phyloP scores from a whole-genome alignment of 176 grass and related monocot genomes.

The Coix lacrymajobi region DNA sequence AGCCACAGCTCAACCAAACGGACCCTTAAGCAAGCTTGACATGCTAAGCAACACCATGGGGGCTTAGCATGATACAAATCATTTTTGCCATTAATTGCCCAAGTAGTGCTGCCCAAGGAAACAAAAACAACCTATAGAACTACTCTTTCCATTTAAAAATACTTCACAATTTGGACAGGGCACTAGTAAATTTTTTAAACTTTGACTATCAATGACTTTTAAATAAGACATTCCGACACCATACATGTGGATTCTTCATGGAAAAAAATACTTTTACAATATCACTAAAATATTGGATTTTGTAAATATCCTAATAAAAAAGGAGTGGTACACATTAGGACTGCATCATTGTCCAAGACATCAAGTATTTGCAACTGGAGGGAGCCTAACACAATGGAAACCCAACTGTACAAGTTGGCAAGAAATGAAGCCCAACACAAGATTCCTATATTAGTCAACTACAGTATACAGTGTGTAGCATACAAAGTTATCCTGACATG shows the following conservation, averaged over 20 bases:
- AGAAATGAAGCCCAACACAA: neutral
- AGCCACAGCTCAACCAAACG: too few relatives aligned
- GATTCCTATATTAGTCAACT: neutral
- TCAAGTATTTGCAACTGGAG: neutral
- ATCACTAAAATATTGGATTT: neutral
- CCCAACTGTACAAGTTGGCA: neutral
- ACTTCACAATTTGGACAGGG: neutral
- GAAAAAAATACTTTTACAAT: neutral
- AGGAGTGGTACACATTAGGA: neutral
- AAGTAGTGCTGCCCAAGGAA: neutral
- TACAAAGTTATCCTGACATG: neutral
- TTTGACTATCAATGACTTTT: neutral
- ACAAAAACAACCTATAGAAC: neutral
- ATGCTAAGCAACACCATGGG: neutral
- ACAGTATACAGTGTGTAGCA: neutral
- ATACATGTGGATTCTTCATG: neutral
- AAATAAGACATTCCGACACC: neutral
- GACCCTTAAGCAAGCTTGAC: neutral
- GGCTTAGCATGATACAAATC: neutral
- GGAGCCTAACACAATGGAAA: neutral
- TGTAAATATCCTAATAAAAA: neutral
- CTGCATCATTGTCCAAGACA: neutral
- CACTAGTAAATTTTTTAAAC: neutral
- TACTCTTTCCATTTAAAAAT: neutral
- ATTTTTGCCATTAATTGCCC: neutral